phyloP scores from a whole-genome alignment of 129 eudicot species.

The Flaveria trinervia region DNA sequence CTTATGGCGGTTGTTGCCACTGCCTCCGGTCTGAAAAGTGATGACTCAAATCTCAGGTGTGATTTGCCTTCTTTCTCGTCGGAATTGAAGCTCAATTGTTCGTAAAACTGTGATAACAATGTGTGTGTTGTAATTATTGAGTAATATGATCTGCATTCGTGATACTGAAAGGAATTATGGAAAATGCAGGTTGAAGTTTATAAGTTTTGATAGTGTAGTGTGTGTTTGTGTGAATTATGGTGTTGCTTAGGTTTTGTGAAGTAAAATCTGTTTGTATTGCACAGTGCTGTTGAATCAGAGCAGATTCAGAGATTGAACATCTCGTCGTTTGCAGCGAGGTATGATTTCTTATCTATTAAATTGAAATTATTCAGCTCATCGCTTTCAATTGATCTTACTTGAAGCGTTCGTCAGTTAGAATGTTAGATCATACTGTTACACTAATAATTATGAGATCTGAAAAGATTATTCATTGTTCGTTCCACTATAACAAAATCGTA shows the following conservation, averaged over 20 bases:
- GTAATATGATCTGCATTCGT: neutral
- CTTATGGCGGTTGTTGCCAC: slow-evolving; percentile 9
- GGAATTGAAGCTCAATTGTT: slow-evolving; percentile 15
- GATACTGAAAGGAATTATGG: neutral
- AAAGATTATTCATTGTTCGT: slow-evolving; percentile 33
- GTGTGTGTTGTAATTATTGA: neutral
- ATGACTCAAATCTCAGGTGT: slow-evolving; percentile 24
- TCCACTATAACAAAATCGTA: neutral
- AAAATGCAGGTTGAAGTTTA: neutral
- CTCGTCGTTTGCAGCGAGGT: slow-evolving; percentile 65
- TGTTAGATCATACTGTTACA: too few species aligned
- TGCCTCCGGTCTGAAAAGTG: neutral
- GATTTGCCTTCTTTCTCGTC: neutral
- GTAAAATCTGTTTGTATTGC: slow-evolving; percentile 17
- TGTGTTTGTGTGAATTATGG: neutral
- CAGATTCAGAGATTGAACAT: slow-evolving; percentile 55
- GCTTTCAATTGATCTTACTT: too few species aligned
- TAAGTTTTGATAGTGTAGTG: slow-evolving; percentile 1
- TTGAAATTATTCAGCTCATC: neutral
- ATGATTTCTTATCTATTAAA: neutral
- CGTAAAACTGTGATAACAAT: neutral
- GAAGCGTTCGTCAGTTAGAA: too few species aligned
- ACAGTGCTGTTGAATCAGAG: slow-evolving; percentile 59
- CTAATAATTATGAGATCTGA: slow-evolving; percentile 33
- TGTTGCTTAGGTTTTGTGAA: slow-evolving; percentile 1